Conservation (phyloP, 2,329 filamentous ascomycete species). For the Trichoderma koningiopsis region DNA sequence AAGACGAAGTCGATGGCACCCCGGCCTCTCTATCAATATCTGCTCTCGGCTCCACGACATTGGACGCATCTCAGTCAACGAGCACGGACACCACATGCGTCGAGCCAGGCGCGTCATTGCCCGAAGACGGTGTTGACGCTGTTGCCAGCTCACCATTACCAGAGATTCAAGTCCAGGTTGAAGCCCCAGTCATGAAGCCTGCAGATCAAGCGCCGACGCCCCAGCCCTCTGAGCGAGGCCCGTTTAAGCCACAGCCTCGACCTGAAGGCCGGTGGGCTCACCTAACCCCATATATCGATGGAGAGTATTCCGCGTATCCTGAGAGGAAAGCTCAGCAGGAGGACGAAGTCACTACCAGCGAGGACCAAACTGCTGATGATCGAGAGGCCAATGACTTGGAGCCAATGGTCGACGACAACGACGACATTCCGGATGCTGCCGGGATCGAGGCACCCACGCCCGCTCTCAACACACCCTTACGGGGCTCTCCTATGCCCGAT, state of each 20-base stretch:
- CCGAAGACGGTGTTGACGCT: not conserved
- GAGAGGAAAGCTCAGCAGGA: constrained; percentile 40
- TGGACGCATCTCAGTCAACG: not conserved
- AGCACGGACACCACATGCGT: constrained; percentile 12
- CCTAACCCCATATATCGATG: constrained; percentile 46
- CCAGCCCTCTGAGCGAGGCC: constrained; percentile 16
- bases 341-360: constrained; percentile 35
- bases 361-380: constrained; percentile 39
- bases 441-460: constrained; percentile 41
- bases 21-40: constrained; percentile 10
- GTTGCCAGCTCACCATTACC: not conserved
- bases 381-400: constrained; percentile 31
- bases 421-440: constrained; percentile 36
- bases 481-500: constrained; percentile 45
- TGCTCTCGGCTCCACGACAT: constrained; percentile 1
- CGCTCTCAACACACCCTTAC: constrained; percentile 43
- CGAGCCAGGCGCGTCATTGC: not conserved
- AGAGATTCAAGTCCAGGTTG: not conserved
- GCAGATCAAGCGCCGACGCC: not conserved
- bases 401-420: constrained; percentile 32
- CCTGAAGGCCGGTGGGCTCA: constrained; percentile 42
- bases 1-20: not conserved
- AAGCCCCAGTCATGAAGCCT: not conserved
- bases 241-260: constrained; percentile 35
- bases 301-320: constrained; percentile 44